Percentiles rank a stretch among this genome's conserved stretches.
Conservation (phyloP, 768 basidiomycete genomes). For the Trametes punicea region DNA sequence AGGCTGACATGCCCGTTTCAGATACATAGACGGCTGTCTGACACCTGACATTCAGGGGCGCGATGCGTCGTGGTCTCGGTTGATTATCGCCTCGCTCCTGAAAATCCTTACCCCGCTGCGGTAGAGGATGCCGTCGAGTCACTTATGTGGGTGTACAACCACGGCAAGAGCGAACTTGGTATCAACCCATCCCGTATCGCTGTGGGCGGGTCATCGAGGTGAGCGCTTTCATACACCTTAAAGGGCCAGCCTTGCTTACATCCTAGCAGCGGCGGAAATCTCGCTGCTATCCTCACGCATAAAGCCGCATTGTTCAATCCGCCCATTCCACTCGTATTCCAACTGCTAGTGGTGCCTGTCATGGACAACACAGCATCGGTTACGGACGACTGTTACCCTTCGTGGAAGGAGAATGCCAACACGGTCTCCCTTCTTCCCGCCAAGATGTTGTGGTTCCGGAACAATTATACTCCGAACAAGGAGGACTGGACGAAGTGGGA, state of each 20-base stretch:
- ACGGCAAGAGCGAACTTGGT: constrained; percentile 45
- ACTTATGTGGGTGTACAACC: constrained; percentile 53
- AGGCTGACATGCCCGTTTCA: constrained; percentile 16
- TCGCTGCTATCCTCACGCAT: constrained; percentile 62
- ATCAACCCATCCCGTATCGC: constrained; percentile 55
- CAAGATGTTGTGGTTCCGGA: constrained; percentile 73
- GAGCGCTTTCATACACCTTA: not conserved
- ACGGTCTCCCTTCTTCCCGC: constrained; percentile 57
- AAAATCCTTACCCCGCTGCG: constrained; percentile 66
- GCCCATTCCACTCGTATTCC: constrained; percentile 54
- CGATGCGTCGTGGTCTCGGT: constrained; percentile 62
- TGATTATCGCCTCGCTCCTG: constrained; percentile 71
- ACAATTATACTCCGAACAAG: constrained; percentile 63
- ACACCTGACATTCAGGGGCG: constrained; percentile 40
- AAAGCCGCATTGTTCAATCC: constrained; percentile 51
- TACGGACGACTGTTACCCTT: constrained; percentile 35
- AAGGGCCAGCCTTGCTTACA: not conserved
- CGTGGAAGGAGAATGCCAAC: constrained; percentile 56
- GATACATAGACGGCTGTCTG: not conserved
- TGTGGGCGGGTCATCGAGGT: constrained; percentile 75
- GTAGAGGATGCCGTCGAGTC: constrained; percentile 70
- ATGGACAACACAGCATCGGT: constrained; percentile 63
- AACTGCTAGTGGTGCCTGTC: constrained; percentile 69
- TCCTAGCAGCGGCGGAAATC: constrained; percentile 57
- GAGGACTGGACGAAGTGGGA: constrained; percentile 63